phyloP scores from a whole-genome alignment of 768 basidiomycete species.

The Tephrocybe sp. region DNA sequence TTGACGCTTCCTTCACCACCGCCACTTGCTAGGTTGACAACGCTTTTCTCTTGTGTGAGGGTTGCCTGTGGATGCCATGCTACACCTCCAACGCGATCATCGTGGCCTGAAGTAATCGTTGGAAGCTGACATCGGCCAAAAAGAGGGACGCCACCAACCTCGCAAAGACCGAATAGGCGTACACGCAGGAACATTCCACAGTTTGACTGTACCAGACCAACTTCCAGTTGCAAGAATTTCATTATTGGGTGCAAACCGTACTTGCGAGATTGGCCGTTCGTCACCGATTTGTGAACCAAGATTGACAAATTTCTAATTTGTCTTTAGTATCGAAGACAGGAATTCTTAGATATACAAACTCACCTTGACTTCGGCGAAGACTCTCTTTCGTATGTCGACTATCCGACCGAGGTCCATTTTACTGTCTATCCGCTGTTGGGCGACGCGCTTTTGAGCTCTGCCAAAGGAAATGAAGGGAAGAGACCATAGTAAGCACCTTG shows the following conservation, averaged over 20 bases:
- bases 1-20: constrained; percentile 86
- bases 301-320: constrained; percentile 77
- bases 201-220: constrained; percentile 93
- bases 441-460: constrained; percentile 95
- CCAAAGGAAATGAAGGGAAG: constrained; percentile 36
- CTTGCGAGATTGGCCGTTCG: constrained; percentile 90
- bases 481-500: constrained; percentile 78
- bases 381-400: constrained; percentile 89
- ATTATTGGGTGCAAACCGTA: constrained; percentile 93
- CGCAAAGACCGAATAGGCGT: constrained; percentile 73
- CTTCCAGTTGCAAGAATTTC: constrained; percentile 87
- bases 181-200: constrained; percentile 95
- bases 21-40: constrained; percentile 87
- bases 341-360: constrained; percentile 16
- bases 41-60: constrained; percentile 56
- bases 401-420: constrained; percentile 84
- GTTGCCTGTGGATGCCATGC: constrained; percentile 98
- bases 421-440: constrained; percentile 90
- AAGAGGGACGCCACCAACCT: constrained; percentile 42
- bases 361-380: constrained; percentile 90
- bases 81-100: constrained; percentile 90
- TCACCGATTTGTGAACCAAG: constrained; percentile 98
- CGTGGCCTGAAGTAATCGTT: constrained; percentile 60
- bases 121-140: constrained; percentile 8
- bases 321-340: background rate